Percentiles rank a stretch among this genome's conserved stretches.
phyloP scores from a whole-genome alignment of 2,329 filamentous ascomycete genomes.

The Colletotrichum karsti region DNA sequence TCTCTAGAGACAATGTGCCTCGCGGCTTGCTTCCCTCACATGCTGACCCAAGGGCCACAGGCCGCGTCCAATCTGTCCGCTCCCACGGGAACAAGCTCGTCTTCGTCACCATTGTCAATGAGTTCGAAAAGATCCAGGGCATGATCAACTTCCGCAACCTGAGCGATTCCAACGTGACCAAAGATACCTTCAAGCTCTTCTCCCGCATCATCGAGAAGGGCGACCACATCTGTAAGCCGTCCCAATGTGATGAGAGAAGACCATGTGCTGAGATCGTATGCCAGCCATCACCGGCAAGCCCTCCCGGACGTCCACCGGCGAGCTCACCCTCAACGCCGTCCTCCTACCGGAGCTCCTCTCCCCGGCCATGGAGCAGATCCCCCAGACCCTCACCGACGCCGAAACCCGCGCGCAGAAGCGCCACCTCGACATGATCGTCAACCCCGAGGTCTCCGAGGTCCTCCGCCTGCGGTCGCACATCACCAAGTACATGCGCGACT shows the following conservation, averaged over 20 bases:
- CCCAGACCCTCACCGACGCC: constrained; percentile 72
- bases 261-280: constrained; percentile 3
- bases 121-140: constrained; percentile 77
- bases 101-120: constrained; percentile 83
- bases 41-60: constrained; percentile 48
- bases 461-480: constrained; percentile 79
- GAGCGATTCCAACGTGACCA: constrained; percentile 39
- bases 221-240: constrained; percentile 79
- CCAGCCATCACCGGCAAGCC: constrained; percentile 76
- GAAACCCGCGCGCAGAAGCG: constrained; percentile 80
- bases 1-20: no score
- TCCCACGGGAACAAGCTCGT: constrained; percentile 79
- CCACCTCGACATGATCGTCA: constrained; percentile 87
- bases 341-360: constrained; percentile 77
- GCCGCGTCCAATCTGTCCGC: constrained; percentile 79
- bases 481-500: constrained; percentile 76
- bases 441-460: constrained; percentile 72
- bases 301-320: constrained; percentile 74
- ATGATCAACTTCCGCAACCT: constrained; percentile 72
- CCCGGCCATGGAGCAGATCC: constrained; percentile 82
- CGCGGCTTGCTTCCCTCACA: not conserved
- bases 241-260: not conserved
- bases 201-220: constrained; percentile 77
- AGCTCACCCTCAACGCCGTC: constrained; percentile 77
- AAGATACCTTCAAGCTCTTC: constrained; percentile 64